phyloP scores from a whole-genome alignment of 192 early-diverging fungal genomes.

The Entomortierella parvispora region DNA sequence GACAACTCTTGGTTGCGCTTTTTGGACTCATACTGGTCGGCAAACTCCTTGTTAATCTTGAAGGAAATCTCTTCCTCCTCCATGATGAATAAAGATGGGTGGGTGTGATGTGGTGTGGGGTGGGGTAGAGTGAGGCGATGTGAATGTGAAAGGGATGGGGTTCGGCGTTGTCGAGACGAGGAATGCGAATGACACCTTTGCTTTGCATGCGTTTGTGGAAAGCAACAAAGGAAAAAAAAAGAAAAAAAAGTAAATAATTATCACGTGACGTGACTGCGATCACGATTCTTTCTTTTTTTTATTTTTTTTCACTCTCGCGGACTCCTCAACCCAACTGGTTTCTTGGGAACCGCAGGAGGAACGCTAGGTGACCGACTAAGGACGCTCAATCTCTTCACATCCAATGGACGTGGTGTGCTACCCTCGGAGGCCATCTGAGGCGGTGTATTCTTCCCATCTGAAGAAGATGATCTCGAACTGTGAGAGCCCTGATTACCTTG shows the following conservation, averaged over 20 bases:
- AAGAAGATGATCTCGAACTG: background rate
- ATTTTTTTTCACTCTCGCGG: background rate
- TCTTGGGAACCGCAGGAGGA: conserved; percentile 37
- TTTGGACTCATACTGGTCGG: conserved; percentile 69
- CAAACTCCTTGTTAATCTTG: conserved; percentile 62
- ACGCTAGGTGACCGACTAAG: conserved; percentile 5
- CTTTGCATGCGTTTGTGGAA: too few relatives aligned
- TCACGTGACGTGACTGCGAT: conserved; percentile 26
- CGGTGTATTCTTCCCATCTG: background rate
- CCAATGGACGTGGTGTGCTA: background rate
- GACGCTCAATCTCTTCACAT: conserved; percentile 14
- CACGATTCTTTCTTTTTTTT: conserved; percentile 5
- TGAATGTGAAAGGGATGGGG: background rate
- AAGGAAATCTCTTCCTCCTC: conserved; percentile 45
- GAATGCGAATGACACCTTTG: too few relatives aligned
- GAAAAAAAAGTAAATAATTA: background rate
- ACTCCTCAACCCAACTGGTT: conserved; percentile 24
- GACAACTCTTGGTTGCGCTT: conserved; percentile 76
- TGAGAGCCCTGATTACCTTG: background rate
- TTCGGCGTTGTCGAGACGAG: too few relatives aligned
- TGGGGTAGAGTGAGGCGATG: background rate
- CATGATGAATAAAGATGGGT: conserved; percentile 4
- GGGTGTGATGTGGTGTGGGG: background rate
- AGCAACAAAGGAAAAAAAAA: too few relatives aligned
- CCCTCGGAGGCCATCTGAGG: background rate